phyloP scores from a whole-genome alignment of 495 filamentous ascomycete genomes.

The Neurospora sp. region DNA sequence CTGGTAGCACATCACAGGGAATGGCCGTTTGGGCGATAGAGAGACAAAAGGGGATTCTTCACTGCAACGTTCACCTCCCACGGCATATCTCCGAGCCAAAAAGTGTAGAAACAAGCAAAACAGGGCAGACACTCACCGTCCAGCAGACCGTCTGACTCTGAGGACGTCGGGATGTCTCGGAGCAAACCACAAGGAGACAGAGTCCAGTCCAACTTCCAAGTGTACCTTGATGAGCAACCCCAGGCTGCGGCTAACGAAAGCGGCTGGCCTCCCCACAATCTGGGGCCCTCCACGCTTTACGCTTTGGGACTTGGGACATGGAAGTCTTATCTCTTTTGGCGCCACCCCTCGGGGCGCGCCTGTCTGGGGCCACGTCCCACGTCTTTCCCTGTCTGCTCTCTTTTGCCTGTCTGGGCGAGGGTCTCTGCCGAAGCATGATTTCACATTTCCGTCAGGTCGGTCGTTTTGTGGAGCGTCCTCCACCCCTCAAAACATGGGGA shows the following conservation, averaged over 20 bases:
- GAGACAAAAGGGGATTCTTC: neutral
- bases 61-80: neutral
- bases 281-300: slow-evolving; percentile 11
- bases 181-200: neutral
- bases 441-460: neutral
- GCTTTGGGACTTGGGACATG: neutral
- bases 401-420: neutral
- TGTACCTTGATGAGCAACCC: neutral
- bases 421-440: neutral
- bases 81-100: neutral
- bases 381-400: neutral
- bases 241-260: neutral
- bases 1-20: neutral
- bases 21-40: neutral
- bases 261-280: slow-evolving; percentile 7
- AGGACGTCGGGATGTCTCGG: neutral
- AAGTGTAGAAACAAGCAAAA: neutral
- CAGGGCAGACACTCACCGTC: neutral
- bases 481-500: slow-evolving; percentile 1
- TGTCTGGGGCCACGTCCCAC: slow-evolving; percentile 13
- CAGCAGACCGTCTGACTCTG: neutral
- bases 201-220: neutral
- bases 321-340: slow-evolving; percentile 18
- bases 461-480: neutral
- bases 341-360: slow-evolving; percentile 13